Base-by-base conservation (phyloP, 2,329 filamentous ascomycete species). In the Penicillium fuscoglaucum region DNA sequence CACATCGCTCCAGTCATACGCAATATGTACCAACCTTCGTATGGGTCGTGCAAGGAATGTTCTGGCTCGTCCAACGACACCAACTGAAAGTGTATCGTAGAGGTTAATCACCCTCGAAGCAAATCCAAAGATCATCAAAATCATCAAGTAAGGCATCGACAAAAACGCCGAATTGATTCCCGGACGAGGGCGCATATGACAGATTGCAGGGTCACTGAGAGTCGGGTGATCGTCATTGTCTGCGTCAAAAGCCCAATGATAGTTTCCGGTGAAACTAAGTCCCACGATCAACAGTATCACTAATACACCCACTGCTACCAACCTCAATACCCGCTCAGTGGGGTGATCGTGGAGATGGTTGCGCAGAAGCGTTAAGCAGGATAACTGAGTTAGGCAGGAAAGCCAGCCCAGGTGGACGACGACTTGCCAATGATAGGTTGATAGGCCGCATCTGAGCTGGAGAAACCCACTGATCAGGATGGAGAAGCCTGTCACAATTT, bases 361-460 rank as follows among this genome's bases (percentile, higher is more conserved):
- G 8, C 55, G 50, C 12, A 60, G 39, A 19, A 58, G 15, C 13
- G 46, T 60, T 26, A 60, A 47, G 50, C 55, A 60, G 10, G 28
- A 60, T 12, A 60, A 43, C 33, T 60, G 58, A 15, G 55, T 52
- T 7, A 60, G n/a, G n/a, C 44, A 48, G 21, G 58, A 60, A 41
- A 60, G 46, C 58, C 58, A 60, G 17, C 55, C 58, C 10, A 55
- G 45, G 1, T 48, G 28, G 7, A 60, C 51, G 35, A 58, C 26
- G 4, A 60, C 26, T 29, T 24, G 28, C 58, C 58, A 60, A 37
- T 60, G 31, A 17, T 60, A 60, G 33, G 47, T 43, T 45, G 49
- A 17, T 10, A 60, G 50, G 6, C 58, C 58, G 13, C 40, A 58
- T 17, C 19, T 29, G 15, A 60, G 50, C 50, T 60, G 46, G 15